Percentiles rank a stretch among this genome's conserved stretches.
Conservation (phyloP, 768 basidiomycete species). For the Podaxis sp. region DNA sequence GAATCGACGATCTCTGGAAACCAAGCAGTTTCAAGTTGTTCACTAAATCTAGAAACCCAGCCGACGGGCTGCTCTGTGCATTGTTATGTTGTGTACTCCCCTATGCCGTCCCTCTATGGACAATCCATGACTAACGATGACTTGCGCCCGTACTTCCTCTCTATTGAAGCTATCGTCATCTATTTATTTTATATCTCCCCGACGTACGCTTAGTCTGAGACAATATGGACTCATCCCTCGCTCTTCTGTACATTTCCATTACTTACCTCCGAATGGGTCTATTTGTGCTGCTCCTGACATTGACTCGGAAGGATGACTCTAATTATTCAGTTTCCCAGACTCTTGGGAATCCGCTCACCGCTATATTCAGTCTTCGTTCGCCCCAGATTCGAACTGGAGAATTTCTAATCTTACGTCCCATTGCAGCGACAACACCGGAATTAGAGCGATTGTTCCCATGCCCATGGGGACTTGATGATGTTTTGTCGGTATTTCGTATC, state of each 20-base stretch:
- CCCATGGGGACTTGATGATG: neutral
- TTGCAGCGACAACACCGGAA: neutral
- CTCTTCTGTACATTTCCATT: conserved; percentile 1
- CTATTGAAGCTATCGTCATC: neutral
- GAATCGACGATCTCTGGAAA: neutral
- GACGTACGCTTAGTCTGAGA: neutral
- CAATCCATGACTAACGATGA: neutral
- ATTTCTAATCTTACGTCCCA: neutral
- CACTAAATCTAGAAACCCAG: neutral
- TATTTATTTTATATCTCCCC: neutral
- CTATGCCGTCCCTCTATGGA: neutral
- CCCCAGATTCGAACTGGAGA: neutral
- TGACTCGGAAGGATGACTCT: neutral
- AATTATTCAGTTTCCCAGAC: neutral
- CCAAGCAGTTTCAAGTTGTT: neutral
- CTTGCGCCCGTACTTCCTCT: neutral
- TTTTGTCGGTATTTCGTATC: neutral
- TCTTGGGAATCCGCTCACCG: neutral
- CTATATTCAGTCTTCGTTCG: neutral
- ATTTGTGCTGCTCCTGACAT: neutral
- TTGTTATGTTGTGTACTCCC: neutral
- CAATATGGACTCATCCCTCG: neutral
- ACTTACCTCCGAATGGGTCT: neutral
- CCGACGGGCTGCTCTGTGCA: neutral
- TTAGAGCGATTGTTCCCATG: neutral